Base-by-base conservation (phyloP, 116 monocot species). In the Phalaenopsis hybrid region DNA sequence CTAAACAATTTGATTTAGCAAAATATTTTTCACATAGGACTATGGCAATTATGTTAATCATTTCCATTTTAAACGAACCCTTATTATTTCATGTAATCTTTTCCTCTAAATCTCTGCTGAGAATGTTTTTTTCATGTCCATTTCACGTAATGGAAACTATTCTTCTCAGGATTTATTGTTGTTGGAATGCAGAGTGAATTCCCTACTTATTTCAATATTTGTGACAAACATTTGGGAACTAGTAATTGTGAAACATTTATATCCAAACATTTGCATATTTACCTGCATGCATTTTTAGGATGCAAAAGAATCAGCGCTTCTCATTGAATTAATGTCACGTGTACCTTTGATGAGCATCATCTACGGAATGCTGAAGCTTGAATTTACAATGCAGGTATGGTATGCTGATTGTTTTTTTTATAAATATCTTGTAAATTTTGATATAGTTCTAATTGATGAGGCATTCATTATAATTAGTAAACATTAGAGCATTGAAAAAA, bases 341-440 rank as follows among this genome's bases (percentile, higher is more conserved):
- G 84, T 83, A 20, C 82, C 68, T 55, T 81, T 89, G 61, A 91
- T 92, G 86, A 82, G 51, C 55, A 80, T 81, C 72, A 79, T 92
- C 17, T 83, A 84, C 58, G 80, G 58, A 10, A 92, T 94, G 94
- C 50, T 92, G 49, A 91, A 84, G 75, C 85, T 85, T 18, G 91
- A 96, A 78, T 88, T 83, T 78, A 74, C 46, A 21, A 94, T 93
- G 94, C 94, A 96, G 96, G 96, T 92, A 82, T 7, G 1, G 6
- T 52, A 28, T 9, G 48, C 20, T 48, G 41, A 15, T 43, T 18
- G 12, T 61, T 43, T 79, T 37, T 20, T 77, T 84, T 8, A 48
- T 48, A 6, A 55, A 6, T 58, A 57, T 33, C 58, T 15, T 57
- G 12, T 17, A 2, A 34, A 18, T 58, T n/a, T 25, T 72, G 48